phyloP scores from a whole-genome alignment of 2,329 filamentous ascomycete species.

The Neospermospora avenae region DNA sequence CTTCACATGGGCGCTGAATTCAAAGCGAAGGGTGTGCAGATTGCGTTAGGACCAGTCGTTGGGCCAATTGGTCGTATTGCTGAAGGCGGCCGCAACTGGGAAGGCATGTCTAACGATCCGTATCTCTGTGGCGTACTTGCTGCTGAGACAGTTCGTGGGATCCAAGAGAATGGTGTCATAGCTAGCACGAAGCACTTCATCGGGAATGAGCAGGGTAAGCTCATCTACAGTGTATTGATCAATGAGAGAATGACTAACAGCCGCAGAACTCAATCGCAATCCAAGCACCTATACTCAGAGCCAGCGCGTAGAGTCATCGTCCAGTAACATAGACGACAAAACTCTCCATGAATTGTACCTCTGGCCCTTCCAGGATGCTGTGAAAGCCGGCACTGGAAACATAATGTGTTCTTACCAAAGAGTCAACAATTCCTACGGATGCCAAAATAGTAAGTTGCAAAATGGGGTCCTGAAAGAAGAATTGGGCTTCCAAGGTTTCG shows the following conservation, averaged over 20 bases:
- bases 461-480: constrained; percentile 83
- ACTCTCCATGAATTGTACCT: constrained; percentile 74
- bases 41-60: constrained; percentile 62
- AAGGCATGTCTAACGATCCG: constrained; percentile 44
- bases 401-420: constrained; percentile 82
- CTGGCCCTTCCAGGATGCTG: constrained; percentile 79
- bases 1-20: constrained; percentile 71
- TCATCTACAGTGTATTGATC: not conserved
- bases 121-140: constrained; percentile 57
- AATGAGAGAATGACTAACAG: not conserved
- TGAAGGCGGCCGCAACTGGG: constrained; percentile 69
- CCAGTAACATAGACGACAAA: constrained; percentile 73
- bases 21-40: constrained; percentile 68
- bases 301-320: constrained; percentile 35
- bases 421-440: constrained; percentile 66
- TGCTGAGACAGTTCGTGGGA: constrained; percentile 24
- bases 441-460: constrained; percentile 72
- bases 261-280: constrained; percentile 41
- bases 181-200: constrained; percentile 47
- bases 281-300: constrained; percentile 45
- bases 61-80: constrained; percentile 66
- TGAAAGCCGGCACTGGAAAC: constrained; percentile 71
- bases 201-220: constrained; percentile 65
- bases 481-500: constrained; percentile 79
- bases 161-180: constrained; percentile 28